A percentile compares a stretch with the other conserved stretches of the same genome.
These are phyloP conservation scores for Cymbidium sinense DNA, from an alignment of 106 monocot species.

Conservation along the genomic window DNA sequence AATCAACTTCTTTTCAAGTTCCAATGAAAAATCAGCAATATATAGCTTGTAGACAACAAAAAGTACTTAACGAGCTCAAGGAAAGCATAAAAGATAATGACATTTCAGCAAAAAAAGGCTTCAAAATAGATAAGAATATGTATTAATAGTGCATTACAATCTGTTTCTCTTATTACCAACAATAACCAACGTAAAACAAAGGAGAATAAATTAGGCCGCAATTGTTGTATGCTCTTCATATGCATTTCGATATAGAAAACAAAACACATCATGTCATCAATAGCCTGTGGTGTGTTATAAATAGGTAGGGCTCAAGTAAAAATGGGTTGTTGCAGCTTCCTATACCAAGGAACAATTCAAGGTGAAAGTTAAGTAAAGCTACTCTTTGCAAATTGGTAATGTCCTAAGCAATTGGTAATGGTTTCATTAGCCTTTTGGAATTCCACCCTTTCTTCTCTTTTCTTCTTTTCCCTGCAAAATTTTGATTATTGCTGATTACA, in stretches of 20 bases:
- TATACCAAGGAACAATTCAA: background rate
- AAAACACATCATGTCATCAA: background rate
- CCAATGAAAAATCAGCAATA: too few relatives aligned
- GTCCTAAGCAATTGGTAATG: conserved; percentile 40
- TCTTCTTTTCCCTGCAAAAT: conserved; percentile 66
- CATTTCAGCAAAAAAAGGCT: background rate
- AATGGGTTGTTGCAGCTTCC: background rate
- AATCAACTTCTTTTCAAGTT: too few relatives aligned
- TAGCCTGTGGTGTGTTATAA: background rate
- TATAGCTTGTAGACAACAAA: background rate
- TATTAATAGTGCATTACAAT: background rate
- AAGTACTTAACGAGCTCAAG: background rate
- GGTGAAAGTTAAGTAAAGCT: background rate
- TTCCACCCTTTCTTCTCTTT: conserved; percentile 51
- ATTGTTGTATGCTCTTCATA: background rate
- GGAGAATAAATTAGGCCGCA: background rate
- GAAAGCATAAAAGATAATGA: too few relatives aligned
- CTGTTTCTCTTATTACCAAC: background rate
- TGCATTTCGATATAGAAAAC: too few relatives aligned
- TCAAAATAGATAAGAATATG: background rate
- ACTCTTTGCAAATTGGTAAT: conserved; percentile 21
- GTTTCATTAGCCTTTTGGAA: conserved; percentile 54
- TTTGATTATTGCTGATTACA: background rate
- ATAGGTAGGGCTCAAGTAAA: background rate
- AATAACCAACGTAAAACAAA: background rate